A percentile compares a stretch with the other conserved stretches of the same genome.
Evolutionary conservation across 2,329 filamentous ascomycete genomes (phyloP).

Genomic region (Trichophyton equinum): DNA sequence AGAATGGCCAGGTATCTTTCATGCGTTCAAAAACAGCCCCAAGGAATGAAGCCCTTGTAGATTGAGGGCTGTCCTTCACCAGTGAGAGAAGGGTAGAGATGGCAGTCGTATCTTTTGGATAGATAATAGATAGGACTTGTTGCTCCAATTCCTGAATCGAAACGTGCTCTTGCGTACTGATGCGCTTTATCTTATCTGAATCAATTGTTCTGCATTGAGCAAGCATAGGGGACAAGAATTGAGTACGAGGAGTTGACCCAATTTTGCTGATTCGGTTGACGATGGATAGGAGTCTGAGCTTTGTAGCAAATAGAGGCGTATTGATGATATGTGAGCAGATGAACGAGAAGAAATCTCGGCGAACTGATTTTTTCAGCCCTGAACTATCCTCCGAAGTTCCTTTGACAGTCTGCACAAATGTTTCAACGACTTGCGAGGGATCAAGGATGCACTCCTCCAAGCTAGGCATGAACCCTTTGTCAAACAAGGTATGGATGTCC

Average conservation of each 20-base stretch:
- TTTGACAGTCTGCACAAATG: constrained; percentile 50
- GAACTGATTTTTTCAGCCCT: constrained; percentile 50
- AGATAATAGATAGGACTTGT: constrained; percentile 41
- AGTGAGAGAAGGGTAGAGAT: constrained; percentile 42
- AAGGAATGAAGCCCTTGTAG: constrained; percentile 44
- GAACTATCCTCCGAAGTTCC: constrained; percentile 30
- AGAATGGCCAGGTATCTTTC: constrained; percentile 53
- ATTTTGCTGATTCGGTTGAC: constrained; percentile 61
- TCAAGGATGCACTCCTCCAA: constrained; percentile 83
- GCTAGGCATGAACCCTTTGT: constrained; percentile 55
- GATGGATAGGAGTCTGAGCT: constrained; percentile 57
- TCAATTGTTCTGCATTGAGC: constrained; percentile 53
- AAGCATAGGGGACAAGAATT: constrained; percentile 63
- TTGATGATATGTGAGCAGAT: constrained; percentile 58
- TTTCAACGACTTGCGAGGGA: constrained; percentile 52
- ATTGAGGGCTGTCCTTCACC: constrained; percentile 33
- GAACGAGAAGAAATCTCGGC: constrained; percentile 56
- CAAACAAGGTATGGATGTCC: constrained; percentile 49
- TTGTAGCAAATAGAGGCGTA: constrained; percentile 57
- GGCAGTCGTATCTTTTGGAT: constrained; percentile 46
- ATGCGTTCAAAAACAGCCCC: constrained; percentile 56
- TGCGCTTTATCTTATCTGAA: constrained; percentile 38
- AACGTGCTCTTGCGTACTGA: constrained; percentile 40
- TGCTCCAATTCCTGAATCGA: constrained; percentile 39
- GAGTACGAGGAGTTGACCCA: constrained; percentile 58